Evolutionary conservation across 78 protist species (phyloP).

Genomic region (Parvularia atlantis): DNA sequence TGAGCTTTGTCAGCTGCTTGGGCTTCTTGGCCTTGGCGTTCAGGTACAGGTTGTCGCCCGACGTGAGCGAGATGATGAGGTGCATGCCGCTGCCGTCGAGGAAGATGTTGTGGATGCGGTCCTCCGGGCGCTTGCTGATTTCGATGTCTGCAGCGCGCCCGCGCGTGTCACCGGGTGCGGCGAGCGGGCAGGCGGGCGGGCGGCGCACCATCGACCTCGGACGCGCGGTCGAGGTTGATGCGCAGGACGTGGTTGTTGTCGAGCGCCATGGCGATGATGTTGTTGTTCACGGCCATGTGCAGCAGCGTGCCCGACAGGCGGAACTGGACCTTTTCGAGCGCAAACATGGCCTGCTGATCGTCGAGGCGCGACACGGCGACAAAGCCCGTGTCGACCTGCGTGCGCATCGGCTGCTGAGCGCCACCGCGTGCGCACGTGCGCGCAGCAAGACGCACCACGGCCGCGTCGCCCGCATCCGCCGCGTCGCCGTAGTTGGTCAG

Average conservation of each 20-base stretch:
- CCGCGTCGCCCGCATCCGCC: no score
- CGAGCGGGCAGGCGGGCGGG: neutral
- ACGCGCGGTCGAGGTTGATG: neutral
- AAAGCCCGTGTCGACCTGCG: no score
- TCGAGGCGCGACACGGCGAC: no score
- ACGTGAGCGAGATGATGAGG: constrained; percentile 34
- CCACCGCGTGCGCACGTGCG: no score
- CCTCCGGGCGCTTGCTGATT: neutral
- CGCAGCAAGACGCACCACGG: no score
- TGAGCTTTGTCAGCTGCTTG: constrained; percentile 12
- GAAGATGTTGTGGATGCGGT: constrained; percentile 22
- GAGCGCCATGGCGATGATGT: neutral
- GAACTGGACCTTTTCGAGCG: no score
- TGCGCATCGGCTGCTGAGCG: no score
- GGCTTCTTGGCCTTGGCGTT: constrained; percentile 34
- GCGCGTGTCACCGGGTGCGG: no score
- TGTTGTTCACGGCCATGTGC: neutral
- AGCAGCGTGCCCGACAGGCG: no score
- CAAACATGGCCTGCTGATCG: no score
- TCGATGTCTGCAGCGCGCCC: no score
- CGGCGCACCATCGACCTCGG: neutral
- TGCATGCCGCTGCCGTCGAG: constrained; percentile 62
- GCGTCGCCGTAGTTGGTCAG: no score
- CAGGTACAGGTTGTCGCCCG: constrained; percentile 48
- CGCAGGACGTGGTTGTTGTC: neutral